Conservation (phyloP, 331 rosid genomes). For the Arachis monticola region DNA sequence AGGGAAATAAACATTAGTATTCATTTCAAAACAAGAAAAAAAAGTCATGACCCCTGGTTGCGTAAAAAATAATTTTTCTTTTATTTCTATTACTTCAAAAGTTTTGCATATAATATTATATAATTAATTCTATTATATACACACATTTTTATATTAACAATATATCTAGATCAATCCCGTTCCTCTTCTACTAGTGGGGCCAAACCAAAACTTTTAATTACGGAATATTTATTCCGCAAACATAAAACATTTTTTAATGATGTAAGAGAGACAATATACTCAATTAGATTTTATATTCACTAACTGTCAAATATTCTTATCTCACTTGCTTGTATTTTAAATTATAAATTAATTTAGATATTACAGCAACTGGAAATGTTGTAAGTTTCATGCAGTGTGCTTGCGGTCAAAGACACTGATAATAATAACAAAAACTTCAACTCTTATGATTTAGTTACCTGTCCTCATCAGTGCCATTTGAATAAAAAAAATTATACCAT, state of each 20-base stretch:
- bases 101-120: too few species aligned
- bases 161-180: too few species aligned
- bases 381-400: conserved; percentile 30
- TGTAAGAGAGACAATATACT: too few species aligned
- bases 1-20: too few species aligned
- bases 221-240: background rate
- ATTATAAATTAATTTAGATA: background rate
- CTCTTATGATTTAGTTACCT: conserved; percentile 62
- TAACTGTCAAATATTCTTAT: background rate
- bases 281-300: background rate
- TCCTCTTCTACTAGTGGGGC: background rate
- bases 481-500: background rate
- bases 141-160: too few species aligned
- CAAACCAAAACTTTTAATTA: background rate
- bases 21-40: too few species aligned
- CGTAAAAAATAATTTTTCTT: too few species aligned
- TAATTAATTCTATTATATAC: too few species aligned
- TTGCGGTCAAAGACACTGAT: conserved; percentile 40
- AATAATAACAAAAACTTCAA: conserved; percentile 13
- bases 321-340: background rate
- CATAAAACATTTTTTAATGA: background rate
- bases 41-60: background rate
- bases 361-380: conserved; percentile 43
- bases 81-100: background rate
- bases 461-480: conserved; percentile 50